These are phyloP conservation scores for Clitocybe nebularis DNA, from an alignment of 1,284 basidiomycete genomes.

Conservation along the genomic window DNA sequence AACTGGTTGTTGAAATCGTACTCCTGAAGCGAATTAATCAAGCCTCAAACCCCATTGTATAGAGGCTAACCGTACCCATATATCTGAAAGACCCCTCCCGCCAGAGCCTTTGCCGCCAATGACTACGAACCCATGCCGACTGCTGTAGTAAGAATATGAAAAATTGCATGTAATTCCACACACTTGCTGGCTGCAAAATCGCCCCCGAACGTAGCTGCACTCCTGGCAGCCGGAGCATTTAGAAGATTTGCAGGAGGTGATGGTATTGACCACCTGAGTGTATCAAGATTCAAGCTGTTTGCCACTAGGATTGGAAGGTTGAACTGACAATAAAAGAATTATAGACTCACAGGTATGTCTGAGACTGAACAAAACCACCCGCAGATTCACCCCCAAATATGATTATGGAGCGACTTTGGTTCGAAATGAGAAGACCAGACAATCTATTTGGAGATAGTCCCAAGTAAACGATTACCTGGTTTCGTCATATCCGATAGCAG, in stretches of 20 bases:
- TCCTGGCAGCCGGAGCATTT: slow-evolving; percentile 55
- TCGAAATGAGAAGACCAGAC: too few species aligned
- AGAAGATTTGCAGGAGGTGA: slow-evolving; percentile 42
- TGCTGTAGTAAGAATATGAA: slow-evolving; percentile 22
- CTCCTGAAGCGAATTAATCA: slow-evolving; percentile 40
- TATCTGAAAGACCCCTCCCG: slow-evolving; percentile 53
- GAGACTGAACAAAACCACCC: slow-evolving; percentile 55
- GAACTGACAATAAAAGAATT: slow-evolving; percentile 2
- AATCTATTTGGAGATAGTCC: too few species aligned
- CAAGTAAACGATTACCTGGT: slow-evolving; percentile 36
- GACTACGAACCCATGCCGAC: slow-evolving; percentile 68
- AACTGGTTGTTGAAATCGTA: slow-evolving; percentile 71
- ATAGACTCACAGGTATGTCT: slow-evolving; percentile 61
- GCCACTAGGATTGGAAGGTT: slow-evolving; percentile 14
- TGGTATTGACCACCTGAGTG: slow-evolving; percentile 59
- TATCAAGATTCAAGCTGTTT: slow-evolving; percentile 56
- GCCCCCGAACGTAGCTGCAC: slow-evolving; percentile 54
- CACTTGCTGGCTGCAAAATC: slow-evolving; percentile 79
- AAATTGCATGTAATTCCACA: slow-evolving; percentile 25
- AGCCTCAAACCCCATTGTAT: neutral
- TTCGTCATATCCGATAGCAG: slow-evolving; percentile 64
- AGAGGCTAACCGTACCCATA: slow-evolving; percentile 52
- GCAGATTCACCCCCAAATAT: slow-evolving; percentile 74
- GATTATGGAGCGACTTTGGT: slow-evolving; percentile 46
- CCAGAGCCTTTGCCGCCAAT: slow-evolving; percentile 60